Conservation (phyloP, 345 rosid genomes). For the Ceriops tagal region DNA sequence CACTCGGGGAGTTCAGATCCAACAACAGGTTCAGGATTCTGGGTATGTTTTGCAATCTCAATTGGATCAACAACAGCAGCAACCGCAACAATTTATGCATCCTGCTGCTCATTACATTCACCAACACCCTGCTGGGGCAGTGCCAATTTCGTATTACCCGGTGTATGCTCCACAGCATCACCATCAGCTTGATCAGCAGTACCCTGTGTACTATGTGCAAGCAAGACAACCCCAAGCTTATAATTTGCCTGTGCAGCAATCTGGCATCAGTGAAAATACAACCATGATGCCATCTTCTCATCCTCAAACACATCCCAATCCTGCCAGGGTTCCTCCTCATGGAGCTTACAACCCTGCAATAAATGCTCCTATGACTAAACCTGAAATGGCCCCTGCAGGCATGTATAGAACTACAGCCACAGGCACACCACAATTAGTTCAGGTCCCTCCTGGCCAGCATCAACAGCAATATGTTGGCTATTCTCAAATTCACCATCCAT, state of each 20-base stretch:
- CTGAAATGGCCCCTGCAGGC: constrained; percentile 62
- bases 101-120: constrained; percentile 65
- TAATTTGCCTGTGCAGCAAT: constrained; percentile 58
- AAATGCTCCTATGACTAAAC: constrained; percentile 51
- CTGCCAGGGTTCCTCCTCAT: constrained; percentile 50
- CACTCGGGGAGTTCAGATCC: constrained; percentile 42
- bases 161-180: constrained; percentile 62
- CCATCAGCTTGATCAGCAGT: constrained; percentile 79
- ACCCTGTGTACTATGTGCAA: constrained; percentile 67
- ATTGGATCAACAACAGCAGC: constrained; percentile 47
- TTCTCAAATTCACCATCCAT: constrained; percentile 77
- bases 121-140: constrained; percentile 58
- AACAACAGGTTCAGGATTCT: constrained; percentile 41
- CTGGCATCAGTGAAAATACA: constrained; percentile 50
- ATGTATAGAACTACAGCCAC: constrained; percentile 56
- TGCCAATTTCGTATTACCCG: constrained; percentile 64
- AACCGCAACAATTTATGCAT: constrained; percentile 68
- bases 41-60: constrained; percentile 58
- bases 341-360: constrained; percentile 51
- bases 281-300: constrained; percentile 43
- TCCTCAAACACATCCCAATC: constrained; percentile 52
- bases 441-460: constrained; percentile 58
- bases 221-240: constrained; percentile 60
- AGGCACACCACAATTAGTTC: constrained; percentile 57
- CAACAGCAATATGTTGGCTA: constrained; percentile 80